Evolutionary conservation across 441 rosid genomes (phyloP).

Genomic region (Erodium moschatum): DNA sequence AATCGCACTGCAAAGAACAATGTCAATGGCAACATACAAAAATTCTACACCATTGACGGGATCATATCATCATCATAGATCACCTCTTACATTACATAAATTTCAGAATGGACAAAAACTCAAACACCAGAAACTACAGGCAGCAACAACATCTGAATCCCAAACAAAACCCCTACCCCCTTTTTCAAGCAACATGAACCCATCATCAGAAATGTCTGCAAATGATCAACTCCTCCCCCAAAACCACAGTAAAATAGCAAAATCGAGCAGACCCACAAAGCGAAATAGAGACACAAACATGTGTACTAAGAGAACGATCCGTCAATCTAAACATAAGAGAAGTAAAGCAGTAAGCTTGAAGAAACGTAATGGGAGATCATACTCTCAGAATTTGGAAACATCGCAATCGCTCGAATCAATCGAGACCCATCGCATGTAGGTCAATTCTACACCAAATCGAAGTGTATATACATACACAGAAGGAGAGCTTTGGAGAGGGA

Average conservation of each 20-base stretch:
- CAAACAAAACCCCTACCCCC: conserved; percentile 13
- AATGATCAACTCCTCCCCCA: neutral
- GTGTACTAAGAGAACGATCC: neutral
- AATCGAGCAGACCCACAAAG: conserved; percentile 14
- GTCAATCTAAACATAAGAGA: conserved; percentile 5
- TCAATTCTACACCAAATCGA: conserved; percentile 16
- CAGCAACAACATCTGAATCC: conserved; percentile 12
- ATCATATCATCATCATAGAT: conserved; percentile 26
- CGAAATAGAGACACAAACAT: conserved; percentile 12
- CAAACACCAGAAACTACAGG: neutral
- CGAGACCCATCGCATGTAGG: conserved; percentile 18
- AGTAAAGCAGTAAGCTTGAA: conserved; percentile 9
- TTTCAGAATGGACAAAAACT: conserved; percentile 9
- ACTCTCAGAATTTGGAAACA: conserved; percentile 48
- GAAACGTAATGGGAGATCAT: conserved; percentile 17
- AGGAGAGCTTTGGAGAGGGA: conserved; percentile 3
- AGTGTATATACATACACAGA: neutral
- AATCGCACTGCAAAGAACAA: too few relatives aligned
- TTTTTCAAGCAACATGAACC: conserved; percentile 10
- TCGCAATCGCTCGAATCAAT: conserved; percentile 15
- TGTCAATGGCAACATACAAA: neutral
- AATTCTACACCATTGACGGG: neutral
- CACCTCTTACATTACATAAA: conserved; percentile 15
- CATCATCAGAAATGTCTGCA: conserved; percentile 4
- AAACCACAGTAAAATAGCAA: neutral